Evolutionary conservation across 345 rosid genomes (phyloP), one percentile per base, ranked within the genome.

Genomic region (Carallia pectinifolia): DNA sequence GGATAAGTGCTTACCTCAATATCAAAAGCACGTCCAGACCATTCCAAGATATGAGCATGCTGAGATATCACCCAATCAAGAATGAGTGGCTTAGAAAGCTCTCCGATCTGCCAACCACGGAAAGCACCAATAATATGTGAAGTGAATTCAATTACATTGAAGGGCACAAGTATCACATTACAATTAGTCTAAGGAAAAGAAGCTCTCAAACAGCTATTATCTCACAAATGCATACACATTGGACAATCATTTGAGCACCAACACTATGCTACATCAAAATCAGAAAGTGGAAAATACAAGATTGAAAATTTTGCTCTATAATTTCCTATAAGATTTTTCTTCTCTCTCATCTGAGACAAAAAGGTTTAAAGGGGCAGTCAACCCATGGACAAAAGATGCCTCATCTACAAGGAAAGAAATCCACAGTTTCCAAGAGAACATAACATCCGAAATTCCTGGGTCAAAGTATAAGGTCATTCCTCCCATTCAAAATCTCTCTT

Each of bases 11-110:
- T 73, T 74, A 91, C 97, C 96, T 94, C 98, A 82, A 91, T 86
- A 77, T 94, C 96, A 76, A 89, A 84, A 62, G 93, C 95, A 68
- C 98, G 88, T 65, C 88, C 86, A 65, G 91, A 88, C 98, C 98
- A 94, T 74, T 91, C 96, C 88, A 91, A 77, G 60, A 91, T 90
- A 80, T 84, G 96, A 75, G 83, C 78, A 79, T 94, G 97, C 83
- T 90, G 96, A 68, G 93, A 85, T 72, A 94, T 94, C 71, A 88
- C 86, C 98, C 98, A 94, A 82, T 94, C 97, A 79, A 91, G 87
- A 87, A 94, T 87, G 58, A 91, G 78, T 31, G 97, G 93, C 66
- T 79, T 82, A 23, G 89, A 85, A 76, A 79, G 83, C 76, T 85
- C 86, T 84, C 81, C 87, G 66, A 91, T 88, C 97, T 94, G 96